These are phyloP conservation scores for Athelia psychrophila DNA, from an alignment of 1,284 basidiomycete species.

Conservation along the genomic window DNA sequence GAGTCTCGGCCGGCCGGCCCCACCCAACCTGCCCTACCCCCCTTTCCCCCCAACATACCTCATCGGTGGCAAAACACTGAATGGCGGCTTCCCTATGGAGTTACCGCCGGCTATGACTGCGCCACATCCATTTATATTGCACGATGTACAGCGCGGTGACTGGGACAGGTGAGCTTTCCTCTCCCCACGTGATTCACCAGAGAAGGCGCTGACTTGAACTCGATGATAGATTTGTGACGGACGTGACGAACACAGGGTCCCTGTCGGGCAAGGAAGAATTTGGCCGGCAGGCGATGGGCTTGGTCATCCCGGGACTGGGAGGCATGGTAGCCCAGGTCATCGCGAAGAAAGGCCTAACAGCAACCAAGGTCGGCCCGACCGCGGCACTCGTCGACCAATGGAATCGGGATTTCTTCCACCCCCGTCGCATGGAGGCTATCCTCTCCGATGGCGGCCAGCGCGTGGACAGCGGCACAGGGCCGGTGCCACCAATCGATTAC, in stretches of 20 bases:
- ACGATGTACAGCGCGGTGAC: conserved; percentile 18
- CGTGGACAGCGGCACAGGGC: neutral
- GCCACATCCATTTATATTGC: conserved; percentile 18
- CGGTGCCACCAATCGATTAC: neutral
- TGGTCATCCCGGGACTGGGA: neutral
- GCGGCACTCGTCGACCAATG: conserved; percentile 12
- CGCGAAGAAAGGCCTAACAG: neutral
- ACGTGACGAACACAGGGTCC: conserved; percentile 11
- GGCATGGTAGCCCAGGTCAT: conserved; percentile 1
- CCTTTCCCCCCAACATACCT: neutral
- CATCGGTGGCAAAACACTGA: conserved; percentile 5
- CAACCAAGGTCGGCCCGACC: conserved; percentile 4
- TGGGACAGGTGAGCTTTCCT: conserved; percentile 11
- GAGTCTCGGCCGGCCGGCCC: neutral
- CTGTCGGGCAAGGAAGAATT: neutral
- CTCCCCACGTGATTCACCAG: neutral
- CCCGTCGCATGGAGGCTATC: conserved; percentile 14
- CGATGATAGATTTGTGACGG: conserved; percentile 14
- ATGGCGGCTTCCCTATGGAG: conserved; percentile 13
- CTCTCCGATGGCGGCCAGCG: conserved; percentile 12
- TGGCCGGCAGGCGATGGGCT: neutral
- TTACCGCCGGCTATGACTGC: conserved; percentile 11
- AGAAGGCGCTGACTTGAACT: neutral
- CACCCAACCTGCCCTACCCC: neutral
- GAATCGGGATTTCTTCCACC: conserved; percentile 20